Evolutionary conservation across 1,284 basidiomycete genomes (phyloP).

Genomic region (Taiwanofungus camphoratus): DNA sequence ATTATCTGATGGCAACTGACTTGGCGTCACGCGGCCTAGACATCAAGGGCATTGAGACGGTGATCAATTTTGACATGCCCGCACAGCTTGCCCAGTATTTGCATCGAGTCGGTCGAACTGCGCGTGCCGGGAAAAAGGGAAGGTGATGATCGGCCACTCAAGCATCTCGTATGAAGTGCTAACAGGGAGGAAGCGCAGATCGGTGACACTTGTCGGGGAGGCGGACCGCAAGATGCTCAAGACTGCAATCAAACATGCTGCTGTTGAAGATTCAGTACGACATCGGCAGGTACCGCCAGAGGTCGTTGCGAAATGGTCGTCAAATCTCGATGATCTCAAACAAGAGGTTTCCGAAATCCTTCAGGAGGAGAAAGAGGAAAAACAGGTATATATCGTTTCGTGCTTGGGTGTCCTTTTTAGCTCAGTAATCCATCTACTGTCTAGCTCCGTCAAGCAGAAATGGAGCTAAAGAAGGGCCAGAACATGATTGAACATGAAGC

Average conservation of each 20-base stretch:
- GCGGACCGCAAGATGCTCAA: conserved; percentile 96
- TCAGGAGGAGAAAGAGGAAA: conserved; percentile 94
- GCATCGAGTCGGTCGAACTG: conserved; percentile 95
- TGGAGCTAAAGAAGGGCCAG: conserved; percentile 93
- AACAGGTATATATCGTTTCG: conserved; percentile 46
- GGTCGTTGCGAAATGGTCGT: conserved; percentile 65
- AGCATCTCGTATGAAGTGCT: conserved; percentile 12
- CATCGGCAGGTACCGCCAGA: conserved; percentile 90
- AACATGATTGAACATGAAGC: conserved; percentile 93
- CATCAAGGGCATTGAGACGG: conserved; percentile 96
- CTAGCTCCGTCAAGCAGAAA: conserved; percentile 85
- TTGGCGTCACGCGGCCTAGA: conserved; percentile 93
- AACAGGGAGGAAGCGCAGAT: conserved; percentile 40
- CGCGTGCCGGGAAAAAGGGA: conserved; percentile 89
- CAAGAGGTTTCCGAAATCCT: conserved; percentile 80
- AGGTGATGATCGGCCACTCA: conserved; percentile 47
- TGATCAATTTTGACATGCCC: conserved; percentile 99
- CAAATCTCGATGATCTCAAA: conserved; percentile 70
- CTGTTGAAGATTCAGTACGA: conserved; percentile 76
- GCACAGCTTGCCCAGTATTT: conserved; percentile 90
- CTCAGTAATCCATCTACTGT: too few species aligned
- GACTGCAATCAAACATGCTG: conserved; percentile 86
- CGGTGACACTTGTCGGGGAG: conserved; percentile 95
- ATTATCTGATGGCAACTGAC: conserved; percentile 94
- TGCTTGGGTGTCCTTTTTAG: conserved; percentile 7